Conservation (phyloP, 2,329 filamentous ascomycete genomes). For the Cryphonectria nitschkei region DNA sequence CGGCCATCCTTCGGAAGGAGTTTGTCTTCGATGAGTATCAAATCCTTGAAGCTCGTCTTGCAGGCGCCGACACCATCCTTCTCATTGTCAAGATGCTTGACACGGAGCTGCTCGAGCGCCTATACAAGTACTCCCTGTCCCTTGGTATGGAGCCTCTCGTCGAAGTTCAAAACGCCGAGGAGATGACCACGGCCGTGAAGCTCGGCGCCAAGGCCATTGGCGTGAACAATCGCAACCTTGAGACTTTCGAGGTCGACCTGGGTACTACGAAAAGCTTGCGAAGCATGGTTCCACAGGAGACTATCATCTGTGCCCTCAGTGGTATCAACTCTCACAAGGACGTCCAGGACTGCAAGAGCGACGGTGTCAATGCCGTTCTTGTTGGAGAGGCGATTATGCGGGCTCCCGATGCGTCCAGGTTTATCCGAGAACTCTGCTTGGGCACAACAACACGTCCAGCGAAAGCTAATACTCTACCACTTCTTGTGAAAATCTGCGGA, state of each 20-base stretch:
- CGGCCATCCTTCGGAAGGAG: slow-evolving; percentile 90
- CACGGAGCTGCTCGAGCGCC: slow-evolving; percentile 67
- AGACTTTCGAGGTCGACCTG: slow-evolving; percentile 95
- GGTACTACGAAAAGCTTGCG: slow-evolving; percentile 88
- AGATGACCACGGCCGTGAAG: slow-evolving; percentile 86
- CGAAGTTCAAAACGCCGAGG: slow-evolving; percentile 91
- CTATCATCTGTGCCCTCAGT: slow-evolving; percentile 90
- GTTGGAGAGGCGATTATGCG: slow-evolving; percentile 97
- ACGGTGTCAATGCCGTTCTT: slow-evolving; percentile 89
- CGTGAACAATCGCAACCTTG: slow-evolving; percentile 96
- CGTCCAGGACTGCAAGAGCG: slow-evolving; percentile 82
- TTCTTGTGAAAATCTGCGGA: slow-evolving; percentile 93
- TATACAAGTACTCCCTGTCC: slow-evolving; percentile 87
- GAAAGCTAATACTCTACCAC: slow-evolving; percentile 44
- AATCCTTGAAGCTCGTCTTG: slow-evolving; percentile 89
- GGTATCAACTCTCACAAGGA: slow-evolving; percentile 90
- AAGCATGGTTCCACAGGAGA: slow-evolving; percentile 81
- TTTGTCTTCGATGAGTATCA: slow-evolving; percentile 99
- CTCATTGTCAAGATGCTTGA: slow-evolving; percentile 99
- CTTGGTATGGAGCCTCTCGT: slow-evolving; percentile 97
- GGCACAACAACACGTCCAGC: slow-evolving; percentile 46
- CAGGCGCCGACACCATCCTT: slow-evolving; percentile 91
- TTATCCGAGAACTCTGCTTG: slow-evolving; percentile 83
- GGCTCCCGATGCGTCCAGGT: slow-evolving; percentile 77
- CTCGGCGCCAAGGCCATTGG: slow-evolving; percentile 91